Percentiles rank a stretch among this genome's conserved stretches.
Evolutionary conservation across 257 asterid genomes (phyloP).

Genomic region (Lycium ferocissimum): DNA sequence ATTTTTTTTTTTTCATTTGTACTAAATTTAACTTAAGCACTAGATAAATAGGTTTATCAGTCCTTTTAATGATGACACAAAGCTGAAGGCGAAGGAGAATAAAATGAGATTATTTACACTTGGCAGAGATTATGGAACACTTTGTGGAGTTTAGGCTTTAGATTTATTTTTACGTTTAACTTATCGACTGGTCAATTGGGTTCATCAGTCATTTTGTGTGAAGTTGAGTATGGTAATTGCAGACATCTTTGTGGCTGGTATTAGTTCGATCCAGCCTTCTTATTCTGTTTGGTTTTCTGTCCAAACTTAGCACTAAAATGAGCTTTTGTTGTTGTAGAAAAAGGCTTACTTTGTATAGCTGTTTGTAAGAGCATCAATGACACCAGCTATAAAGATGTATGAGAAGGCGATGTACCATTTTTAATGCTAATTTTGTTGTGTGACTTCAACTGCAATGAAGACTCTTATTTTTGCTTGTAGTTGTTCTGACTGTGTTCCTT

Average conservation of each 20-base stretch:
- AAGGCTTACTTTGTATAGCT: slow-evolving; percentile 93
- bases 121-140: background rate
- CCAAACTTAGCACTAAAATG: slow-evolving; percentile 5
- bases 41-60: background rate
- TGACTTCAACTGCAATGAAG: too few relatives aligned
- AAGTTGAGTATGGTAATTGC: too few relatives aligned
- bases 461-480: too few relatives aligned
- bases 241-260: too few relatives aligned
- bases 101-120: background rate
- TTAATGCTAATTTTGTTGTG: background rate
- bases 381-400: slow-evolving; percentile 96
- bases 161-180: too few relatives aligned
- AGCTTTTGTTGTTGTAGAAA: slow-evolving; percentile 56
- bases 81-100: background rate
- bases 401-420: slow-evolving; percentile 66
- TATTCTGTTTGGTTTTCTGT: too few relatives aligned
- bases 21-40: too few relatives aligned
- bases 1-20: too few relatives aligned
- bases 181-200: too few relatives aligned
- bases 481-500: slow-evolving; percentile 4
- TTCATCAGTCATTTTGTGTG: too few relatives aligned
- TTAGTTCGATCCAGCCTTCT: too few relatives aligned
- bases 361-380: slow-evolving; percentile 90
- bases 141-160: too few relatives aligned
- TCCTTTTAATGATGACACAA: background rate